Evolutionary conservation across 1,284 basidiomycete genomes (phyloP).

Genomic region (Rhodotorula sp.): DNA sequence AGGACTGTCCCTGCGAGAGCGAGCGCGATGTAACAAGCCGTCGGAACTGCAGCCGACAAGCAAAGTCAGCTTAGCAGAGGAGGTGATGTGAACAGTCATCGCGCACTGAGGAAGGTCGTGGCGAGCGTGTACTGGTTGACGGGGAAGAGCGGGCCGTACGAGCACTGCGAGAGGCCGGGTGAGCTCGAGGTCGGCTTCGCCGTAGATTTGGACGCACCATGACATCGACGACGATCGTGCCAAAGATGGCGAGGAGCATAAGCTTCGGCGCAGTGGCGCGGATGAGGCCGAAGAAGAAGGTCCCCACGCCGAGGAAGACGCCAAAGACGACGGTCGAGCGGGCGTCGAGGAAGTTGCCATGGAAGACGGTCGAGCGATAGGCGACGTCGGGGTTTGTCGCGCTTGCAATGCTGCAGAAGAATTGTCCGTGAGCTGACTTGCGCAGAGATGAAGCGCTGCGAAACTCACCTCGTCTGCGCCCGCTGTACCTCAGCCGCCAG

Average conservation of each 20-base stretch:
- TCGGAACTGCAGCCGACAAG: slow-evolving; percentile 60
- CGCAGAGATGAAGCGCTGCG: neutral
- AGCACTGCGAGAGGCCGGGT: neutral
- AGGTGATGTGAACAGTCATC: no score
- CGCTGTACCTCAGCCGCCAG: slow-evolving; percentile 55
- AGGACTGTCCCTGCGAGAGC: slow-evolving; percentile 59
- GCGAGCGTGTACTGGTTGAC: slow-evolving; percentile 58
- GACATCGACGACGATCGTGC: slow-evolving; percentile 61
- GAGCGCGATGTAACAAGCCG: slow-evolving; percentile 61
- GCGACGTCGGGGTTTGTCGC: slow-evolving; percentile 54
- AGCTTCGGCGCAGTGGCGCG: slow-evolving; percentile 65
- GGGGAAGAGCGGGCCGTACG: slow-evolving; percentile 63
- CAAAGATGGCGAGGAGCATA: slow-evolving; percentile 53
- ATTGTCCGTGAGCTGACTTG: neutral
- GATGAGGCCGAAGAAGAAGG: slow-evolving; percentile 61
- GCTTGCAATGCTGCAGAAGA: slow-evolving; percentile 51
- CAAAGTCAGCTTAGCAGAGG: no score
- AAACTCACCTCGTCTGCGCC: slow-evolving; percentile 49
- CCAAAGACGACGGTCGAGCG: slow-evolving; percentile 60
- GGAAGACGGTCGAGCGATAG: slow-evolving; percentile 57
- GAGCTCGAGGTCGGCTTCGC: no score
- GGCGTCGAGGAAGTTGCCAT: slow-evolving; percentile 67
- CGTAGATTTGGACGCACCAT: slow-evolving; percentile 45
- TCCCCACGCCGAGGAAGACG: slow-evolving; percentile 65
- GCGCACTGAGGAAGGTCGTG: slow-evolving; percentile 51